These are phyloP conservation scores for Magnolia changhungtana DNA, from an alignment of 164 flowering plant genomes.

Conservation along the genomic window DNA sequence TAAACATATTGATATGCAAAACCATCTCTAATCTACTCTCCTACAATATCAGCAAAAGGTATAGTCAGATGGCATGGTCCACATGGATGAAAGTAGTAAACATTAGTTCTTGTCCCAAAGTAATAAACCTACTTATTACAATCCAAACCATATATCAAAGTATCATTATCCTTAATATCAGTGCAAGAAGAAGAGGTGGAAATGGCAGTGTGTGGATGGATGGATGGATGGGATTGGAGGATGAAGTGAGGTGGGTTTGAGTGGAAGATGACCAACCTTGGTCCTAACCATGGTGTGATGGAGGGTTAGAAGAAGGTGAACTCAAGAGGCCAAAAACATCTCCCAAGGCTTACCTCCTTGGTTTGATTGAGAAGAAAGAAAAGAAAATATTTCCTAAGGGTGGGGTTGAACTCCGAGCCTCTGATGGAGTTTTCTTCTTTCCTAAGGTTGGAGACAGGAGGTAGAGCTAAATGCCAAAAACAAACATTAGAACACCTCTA, in stretches of 20 bases:
- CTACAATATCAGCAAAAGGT: slow-evolving; percentile 9
- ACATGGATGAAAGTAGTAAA: background rate
- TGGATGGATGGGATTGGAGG: background rate
- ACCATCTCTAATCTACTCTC: slow-evolving; percentile 4
- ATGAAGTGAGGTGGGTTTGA: background rate
- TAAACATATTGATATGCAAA: background rate
- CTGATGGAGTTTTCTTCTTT: slow-evolving; percentile 37
- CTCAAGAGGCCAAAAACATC: slow-evolving; percentile 66
- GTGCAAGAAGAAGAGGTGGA: background rate
- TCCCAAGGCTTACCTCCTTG: slow-evolving; percentile 43
- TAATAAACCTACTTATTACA: slow-evolving; percentile 13
- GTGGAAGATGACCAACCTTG: slow-evolving; percentile 6
- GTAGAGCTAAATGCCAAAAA: slow-evolving; percentile 28
- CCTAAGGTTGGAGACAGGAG: slow-evolving; percentile 20
- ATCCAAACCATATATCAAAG: slow-evolving; percentile 8
- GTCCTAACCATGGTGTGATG: slow-evolving; percentile 12
- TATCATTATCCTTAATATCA: slow-evolving; percentile 1
- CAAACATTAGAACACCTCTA: slow-evolving; percentile 30
- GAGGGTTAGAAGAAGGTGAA: slow-evolving; percentile 35
- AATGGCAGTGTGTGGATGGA: background rate
- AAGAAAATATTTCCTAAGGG: slow-evolving; percentile 9
- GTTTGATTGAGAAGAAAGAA: background rate
- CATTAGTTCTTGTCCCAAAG: slow-evolving; percentile 5
- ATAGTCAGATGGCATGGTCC: slow-evolving; percentile 1
- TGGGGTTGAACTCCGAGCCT: slow-evolving; percentile 25